These are phyloP conservation scores for Aurifilum marmelostoma DNA, from an alignment of 2,329 filamentous ascomycete species.

Conservation along the genomic window DNA sequence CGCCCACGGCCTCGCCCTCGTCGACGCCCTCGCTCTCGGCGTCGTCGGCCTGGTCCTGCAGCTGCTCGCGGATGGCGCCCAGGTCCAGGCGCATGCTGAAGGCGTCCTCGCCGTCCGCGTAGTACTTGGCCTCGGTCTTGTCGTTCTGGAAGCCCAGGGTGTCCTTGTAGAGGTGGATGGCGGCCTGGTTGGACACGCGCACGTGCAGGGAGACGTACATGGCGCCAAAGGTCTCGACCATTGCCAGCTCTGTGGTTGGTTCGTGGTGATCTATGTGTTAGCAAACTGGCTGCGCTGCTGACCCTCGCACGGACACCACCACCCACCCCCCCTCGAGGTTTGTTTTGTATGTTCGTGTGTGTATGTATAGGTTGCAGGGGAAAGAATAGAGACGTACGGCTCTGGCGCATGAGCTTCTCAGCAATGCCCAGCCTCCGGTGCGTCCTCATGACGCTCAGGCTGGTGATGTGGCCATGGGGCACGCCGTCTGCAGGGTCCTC, in stretches of 20 bases:
- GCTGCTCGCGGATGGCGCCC: slow-evolving; percentile 56
- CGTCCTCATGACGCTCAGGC: slow-evolving; percentile 92
- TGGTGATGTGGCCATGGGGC: slow-evolving; percentile 95
- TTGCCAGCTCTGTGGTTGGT: slow-evolving; percentile 74
- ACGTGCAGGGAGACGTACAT: slow-evolving; percentile 96
- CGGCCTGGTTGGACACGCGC: slow-evolving; percentile 88
- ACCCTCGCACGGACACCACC: too few species aligned
- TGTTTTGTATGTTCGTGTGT: too few species aligned
- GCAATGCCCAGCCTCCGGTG: slow-evolving; percentile 89
- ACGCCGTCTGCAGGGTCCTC: slow-evolving; percentile 92
- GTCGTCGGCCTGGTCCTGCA: slow-evolving; percentile 46
- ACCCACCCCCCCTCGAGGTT: too few species aligned
- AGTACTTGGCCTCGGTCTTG: slow-evolving; percentile 87
- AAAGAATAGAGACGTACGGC: slow-evolving; percentile 66
- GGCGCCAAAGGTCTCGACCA: slow-evolving; percentile 92
- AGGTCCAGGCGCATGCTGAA: slow-evolving; percentile 93
- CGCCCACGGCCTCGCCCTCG: slow-evolving; percentile 73
- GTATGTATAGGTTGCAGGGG: too few species aligned
- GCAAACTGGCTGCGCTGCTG: too few species aligned
- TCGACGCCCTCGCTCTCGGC: slow-evolving; percentile 47
- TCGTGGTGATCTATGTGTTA: not conserved
- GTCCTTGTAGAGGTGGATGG: slow-evolving; percentile 88
- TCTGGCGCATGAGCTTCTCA: slow-evolving; percentile 97
- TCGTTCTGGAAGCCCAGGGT: slow-evolving; percentile 88
- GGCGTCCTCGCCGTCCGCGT: slow-evolving; percentile 96